Percentiles rank a stretch among this genome's conserved stretches.
phyloP scores from a whole-genome alignment of 2,329 filamentous ascomycete genomes.

The Cladosporium sp. region DNA sequence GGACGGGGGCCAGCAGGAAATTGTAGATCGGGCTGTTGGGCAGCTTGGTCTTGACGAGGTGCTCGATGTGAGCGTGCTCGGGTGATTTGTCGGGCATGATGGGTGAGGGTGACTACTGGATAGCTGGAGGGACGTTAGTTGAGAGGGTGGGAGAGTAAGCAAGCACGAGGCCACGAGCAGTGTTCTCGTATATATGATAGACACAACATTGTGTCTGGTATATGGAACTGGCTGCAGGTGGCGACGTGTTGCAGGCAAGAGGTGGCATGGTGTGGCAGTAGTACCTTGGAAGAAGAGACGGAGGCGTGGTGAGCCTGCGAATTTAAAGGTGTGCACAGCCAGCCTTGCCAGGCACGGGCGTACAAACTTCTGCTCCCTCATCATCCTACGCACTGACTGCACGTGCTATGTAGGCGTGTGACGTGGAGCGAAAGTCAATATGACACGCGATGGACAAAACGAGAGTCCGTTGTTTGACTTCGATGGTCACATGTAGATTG shows the following conservation, averaged over 20 bases:
- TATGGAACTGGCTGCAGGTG: background rate
- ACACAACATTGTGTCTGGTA: background rate
- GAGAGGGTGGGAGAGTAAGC: background rate
- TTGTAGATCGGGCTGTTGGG: slow-evolving; percentile 49
- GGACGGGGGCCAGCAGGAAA: slow-evolving; percentile 47
- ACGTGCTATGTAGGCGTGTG: background rate
- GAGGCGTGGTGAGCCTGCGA: background rate
- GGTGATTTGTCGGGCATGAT: slow-evolving; percentile 35
- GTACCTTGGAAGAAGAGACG: background rate
- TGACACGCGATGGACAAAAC: background rate
- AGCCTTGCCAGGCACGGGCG: slow-evolving; percentile 2
- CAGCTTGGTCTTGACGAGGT: slow-evolving; percentile 44
- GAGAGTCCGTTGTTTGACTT: background rate
- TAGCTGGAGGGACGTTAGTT: background rate
- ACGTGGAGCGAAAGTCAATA: slow-evolving; percentile 2
- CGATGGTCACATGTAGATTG: slow-evolving; percentile 2
- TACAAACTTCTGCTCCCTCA: background rate
- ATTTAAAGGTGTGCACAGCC: slow-evolving; percentile 8
- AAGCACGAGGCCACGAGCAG: background rate
- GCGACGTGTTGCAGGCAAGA: background rate
- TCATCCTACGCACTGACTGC: background rate
- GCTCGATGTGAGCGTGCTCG: slow-evolving; percentile 46
- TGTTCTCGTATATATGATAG: background rate
- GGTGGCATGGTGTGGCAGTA: background rate
- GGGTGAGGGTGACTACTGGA: background rate